Conservation (phyloP, 169 alveolate genomes). For the Plasmodium falciparum region DNA sequence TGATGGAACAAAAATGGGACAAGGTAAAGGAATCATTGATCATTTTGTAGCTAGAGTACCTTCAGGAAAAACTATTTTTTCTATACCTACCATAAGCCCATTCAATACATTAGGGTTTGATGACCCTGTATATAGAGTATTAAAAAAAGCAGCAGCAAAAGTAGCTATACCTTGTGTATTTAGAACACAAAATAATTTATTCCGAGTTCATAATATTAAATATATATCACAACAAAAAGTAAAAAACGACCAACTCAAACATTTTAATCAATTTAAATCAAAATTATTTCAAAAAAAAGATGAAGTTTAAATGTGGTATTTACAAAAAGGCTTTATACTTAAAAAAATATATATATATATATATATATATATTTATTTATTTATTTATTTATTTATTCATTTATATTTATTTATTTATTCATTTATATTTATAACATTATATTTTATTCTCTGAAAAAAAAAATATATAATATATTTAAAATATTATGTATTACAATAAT, state of each 20-base stretch:
- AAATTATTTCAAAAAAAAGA: constrained; percentile 33
- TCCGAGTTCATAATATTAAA: constrained; percentile 45
- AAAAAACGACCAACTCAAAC: constrained; percentile 26
- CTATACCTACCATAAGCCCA: constrained; percentile 67
- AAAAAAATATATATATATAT: too few relatives aligned
- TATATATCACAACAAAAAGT: constrained; percentile 68
- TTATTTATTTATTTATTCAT: too few relatives aligned
- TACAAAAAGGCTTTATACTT: too few relatives aligned
- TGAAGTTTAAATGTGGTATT: not conserved
- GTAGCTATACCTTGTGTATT: constrained; percentile 69
- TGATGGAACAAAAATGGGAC: constrained; percentile 90
- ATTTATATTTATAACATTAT: too few relatives aligned
- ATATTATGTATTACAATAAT: too few relatives aligned
- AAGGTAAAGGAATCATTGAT: constrained; percentile 85
- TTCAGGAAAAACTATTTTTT: constrained; percentile 80
- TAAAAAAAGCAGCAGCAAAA: constrained; percentile 75
- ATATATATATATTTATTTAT: too few relatives aligned
- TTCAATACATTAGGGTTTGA: constrained; percentile 70
- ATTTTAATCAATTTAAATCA: constrained; percentile 35
- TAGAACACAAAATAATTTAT: constrained; percentile 71
- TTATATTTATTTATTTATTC: too few relatives aligned
- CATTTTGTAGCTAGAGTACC: constrained; percentile 88
- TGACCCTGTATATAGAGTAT: constrained; percentile 60
- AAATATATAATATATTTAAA: too few relatives aligned
- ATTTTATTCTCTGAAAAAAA: too few relatives aligned